Percentiles rank a stretch among this genome's conserved stretches.
These are phyloP conservation scores for Musa beccarii DNA, from an alignment of 176 grass and related monocot species.

Conservation along the genomic window DNA sequence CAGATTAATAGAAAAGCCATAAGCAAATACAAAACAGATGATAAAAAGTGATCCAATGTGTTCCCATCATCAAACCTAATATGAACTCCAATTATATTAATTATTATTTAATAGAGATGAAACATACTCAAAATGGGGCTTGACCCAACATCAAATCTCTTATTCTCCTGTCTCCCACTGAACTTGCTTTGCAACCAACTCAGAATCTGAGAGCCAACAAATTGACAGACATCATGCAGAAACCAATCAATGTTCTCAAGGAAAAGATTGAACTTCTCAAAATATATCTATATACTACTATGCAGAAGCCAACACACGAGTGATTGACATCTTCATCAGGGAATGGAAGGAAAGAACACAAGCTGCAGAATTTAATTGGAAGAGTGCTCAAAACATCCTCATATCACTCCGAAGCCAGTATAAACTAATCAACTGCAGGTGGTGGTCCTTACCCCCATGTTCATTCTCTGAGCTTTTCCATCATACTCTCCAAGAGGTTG, in stretches of 20 bases:
- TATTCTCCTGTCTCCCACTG: background rate
- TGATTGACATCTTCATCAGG: no score
- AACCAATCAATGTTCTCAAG: background rate
- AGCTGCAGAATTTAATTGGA: no score
- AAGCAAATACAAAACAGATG: background rate
- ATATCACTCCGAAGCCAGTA: background rate
- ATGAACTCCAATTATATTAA: background rate
- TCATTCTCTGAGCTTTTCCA: background rate
- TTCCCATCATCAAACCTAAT: background rate
- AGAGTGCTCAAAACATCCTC: background rate
- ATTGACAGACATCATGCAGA: background rate
- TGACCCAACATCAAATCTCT: background rate
- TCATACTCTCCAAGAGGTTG: no score
- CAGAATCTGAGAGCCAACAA: background rate
- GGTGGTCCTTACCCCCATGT: background rate
- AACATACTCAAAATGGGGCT: background rate
- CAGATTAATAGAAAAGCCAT: no score
- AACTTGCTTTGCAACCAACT: constrained; percentile 11
- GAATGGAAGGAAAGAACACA: no score
- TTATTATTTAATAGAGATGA: background rate
- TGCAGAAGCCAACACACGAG: no score
- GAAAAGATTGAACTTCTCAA: background rate
- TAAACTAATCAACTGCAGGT: background rate
- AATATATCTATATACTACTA: background rate
- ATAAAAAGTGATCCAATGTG: background rate